Base-by-base conservation (phyloP, 2,329 filamentous ascomycete genomes). In the Pseudogymnoascus sp. region DNA sequence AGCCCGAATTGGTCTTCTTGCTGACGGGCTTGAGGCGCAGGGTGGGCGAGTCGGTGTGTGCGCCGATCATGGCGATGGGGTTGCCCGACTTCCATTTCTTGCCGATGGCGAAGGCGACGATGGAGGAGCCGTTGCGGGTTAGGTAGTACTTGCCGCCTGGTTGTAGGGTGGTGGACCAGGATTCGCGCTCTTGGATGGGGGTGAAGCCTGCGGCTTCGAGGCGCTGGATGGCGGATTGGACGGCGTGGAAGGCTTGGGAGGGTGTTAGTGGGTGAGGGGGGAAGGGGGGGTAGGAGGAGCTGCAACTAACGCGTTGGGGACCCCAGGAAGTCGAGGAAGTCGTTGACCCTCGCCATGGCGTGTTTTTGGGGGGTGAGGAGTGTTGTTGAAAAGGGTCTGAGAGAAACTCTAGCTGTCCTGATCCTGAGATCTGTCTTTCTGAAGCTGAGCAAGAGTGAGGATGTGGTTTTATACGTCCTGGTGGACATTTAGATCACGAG, bases 141-240 rank as follows among this genome's bases (percentile, higher is more conserved):
- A 97, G 85, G 78, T 93, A 97, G 82, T 97, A 97, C 78, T 96
- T 97, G 67, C 93, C 93, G 67, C 93, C 93, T 21, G 92, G 91
- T 64, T 86, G 84, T 66, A 96, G 83, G 53, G 83, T 85, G 1
- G 88, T 86, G 13, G 88, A 84, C 93, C 95, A 97, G 56, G 89
- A 87, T 72, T 97, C 91, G 70, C 90, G 89, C 78, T 97, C 93
- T 81, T 87, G 90, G 77, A 99, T 90, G 70, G 89, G 85, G 71
- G 85, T 83, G 81, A 97, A 99, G 64, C 93, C 93, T 60, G 91
- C 93, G 70, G 88, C 85, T 69, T 89, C 84, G 62, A 99, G 84
- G 63, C 89, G 88, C 67, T 86, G 78, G 70, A 88, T 88, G 68
- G 92, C 85, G 59, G 88, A 89, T 63, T 87, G 86, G 64, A 97